Conservation (phyloP, 2,329 filamentous ascomycete genomes). For the Fusarium domesticum region DNA sequence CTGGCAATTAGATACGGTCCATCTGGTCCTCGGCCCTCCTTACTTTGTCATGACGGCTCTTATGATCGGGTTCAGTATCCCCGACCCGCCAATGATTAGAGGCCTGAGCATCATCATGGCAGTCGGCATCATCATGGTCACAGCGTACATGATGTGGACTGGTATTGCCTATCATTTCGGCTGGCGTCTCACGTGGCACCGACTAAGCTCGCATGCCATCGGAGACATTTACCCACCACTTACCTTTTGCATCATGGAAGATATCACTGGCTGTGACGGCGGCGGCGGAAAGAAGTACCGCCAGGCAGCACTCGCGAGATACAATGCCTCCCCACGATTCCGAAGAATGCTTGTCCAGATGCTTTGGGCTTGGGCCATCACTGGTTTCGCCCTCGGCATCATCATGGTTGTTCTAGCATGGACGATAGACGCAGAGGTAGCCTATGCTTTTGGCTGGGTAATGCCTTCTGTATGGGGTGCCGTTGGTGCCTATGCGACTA, state of each 20-base stretch:
- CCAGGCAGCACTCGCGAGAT: slow-evolving; percentile 9
- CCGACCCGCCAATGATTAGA: slow-evolving; percentile 14
- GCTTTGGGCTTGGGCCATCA: slow-evolving; percentile 14
- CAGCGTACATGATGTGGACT: slow-evolving; percentile 17
- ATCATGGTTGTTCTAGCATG: slow-evolving; percentile 8
- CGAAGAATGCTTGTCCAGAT: slow-evolving; percentile 13
- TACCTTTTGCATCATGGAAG: slow-evolving; percentile 16
- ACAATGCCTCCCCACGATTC: slow-evolving; percentile 13
- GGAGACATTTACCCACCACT: slow-evolving; percentile 9
- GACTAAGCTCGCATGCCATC: slow-evolving; percentile 10
- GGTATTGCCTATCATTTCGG: slow-evolving; percentile 9
- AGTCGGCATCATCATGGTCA: slow-evolving; percentile 17
- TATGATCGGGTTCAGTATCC: slow-evolving; percentile 19
- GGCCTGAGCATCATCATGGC: slow-evolving; percentile 19
- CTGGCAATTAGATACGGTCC: slow-evolving; percentile 16
- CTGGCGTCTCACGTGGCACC: slow-evolving; percentile 9
- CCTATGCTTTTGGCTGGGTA: slow-evolving; percentile 9
- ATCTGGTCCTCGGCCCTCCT: slow-evolving; percentile 10
- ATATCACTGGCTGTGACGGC: slow-evolving; percentile 15
- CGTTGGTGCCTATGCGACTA: slow-evolving; percentile 10
- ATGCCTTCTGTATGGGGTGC: slow-evolving; percentile 14
- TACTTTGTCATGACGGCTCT: slow-evolving; percentile 20
- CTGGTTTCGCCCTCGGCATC: slow-evolving; percentile 1
- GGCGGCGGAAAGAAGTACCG: slow-evolving; percentile 12
- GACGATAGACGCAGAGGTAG: slow-evolving; percentile 9